Percentiles rank a stretch among this genome's conserved stretches.
These are phyloP conservation scores for Dorcoceras hygrometricum DNA, from an alignment of 257 asterid species.

Conservation along the genomic window DNA sequence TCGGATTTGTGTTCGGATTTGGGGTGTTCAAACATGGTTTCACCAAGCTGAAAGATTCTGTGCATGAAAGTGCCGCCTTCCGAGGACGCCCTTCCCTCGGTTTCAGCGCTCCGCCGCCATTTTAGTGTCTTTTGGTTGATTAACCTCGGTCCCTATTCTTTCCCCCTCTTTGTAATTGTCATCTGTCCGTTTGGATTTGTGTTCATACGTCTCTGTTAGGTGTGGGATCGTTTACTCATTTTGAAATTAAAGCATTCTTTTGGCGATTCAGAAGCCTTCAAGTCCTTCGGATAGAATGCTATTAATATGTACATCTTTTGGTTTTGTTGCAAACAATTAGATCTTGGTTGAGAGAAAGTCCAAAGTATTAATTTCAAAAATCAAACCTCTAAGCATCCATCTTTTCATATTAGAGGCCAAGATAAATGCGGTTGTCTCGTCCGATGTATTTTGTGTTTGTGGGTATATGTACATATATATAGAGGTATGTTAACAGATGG, in stretches of 20 bases:
- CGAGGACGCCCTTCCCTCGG: constrained; percentile 50
- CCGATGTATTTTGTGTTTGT: too few relatives aligned
- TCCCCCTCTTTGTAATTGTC: not conserved
- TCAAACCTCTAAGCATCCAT: too few relatives aligned
- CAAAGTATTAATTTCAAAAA: too few relatives aligned
- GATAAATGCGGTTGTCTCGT: too few relatives aligned
- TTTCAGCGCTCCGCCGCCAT: constrained; percentile 48
- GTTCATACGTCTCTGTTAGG: not conserved
- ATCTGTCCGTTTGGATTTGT: not conserved
- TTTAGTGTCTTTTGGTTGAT: constrained; percentile 19
- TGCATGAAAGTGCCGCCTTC: constrained; percentile 30
- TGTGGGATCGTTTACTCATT: not conserved
- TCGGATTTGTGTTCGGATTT: constrained; percentile 68
- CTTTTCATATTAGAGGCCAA: too few relatives aligned
- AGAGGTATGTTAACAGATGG: too few relatives aligned
- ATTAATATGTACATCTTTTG: not conserved
- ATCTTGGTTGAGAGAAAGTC: too few relatives aligned
- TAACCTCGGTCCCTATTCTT: not conserved
- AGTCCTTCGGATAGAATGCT: not conserved
- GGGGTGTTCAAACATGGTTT: constrained; percentile 68
- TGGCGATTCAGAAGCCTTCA: not conserved
- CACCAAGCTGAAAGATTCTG: constrained; percentile 46
- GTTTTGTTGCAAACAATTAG: not conserved
- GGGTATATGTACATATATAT: too few relatives aligned
- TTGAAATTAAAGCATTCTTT: not conserved